Evolutionary conservation across 2,329 filamentous ascomycete genomes (phyloP).

Genomic region (Myrmaecium sp.): DNA sequence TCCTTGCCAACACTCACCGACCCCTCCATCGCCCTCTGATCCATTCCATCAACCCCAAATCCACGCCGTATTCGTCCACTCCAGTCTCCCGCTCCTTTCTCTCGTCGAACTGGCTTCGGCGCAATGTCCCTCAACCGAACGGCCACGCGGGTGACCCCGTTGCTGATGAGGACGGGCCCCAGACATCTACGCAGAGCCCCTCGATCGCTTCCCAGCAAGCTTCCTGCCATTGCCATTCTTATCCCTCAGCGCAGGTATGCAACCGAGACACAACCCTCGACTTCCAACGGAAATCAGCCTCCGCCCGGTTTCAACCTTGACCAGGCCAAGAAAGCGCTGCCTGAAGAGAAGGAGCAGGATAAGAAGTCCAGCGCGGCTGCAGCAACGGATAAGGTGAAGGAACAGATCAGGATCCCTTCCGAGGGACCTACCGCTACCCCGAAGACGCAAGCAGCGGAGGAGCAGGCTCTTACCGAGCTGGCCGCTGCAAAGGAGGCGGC

Average conservation of each 20-base stretch:
- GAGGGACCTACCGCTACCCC: conserved; percentile 25
- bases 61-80: neutral
- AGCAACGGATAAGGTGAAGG: conserved; percentile 10
- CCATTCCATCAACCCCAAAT: conserved; percentile 1
- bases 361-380: conserved; percentile 6
- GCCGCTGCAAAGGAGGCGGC: conserved; percentile 40
- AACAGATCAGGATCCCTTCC: conserved; percentile 15
- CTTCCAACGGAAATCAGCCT: conserved; percentile 41
- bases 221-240: conserved; percentile 41
- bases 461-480: conserved; percentile 42
- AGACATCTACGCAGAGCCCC: conserved; percentile 24
- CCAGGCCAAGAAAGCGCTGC: conserved; percentile 69
- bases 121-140: conserved; percentile 30
- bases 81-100: conserved; percentile 3
- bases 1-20: too few species aligned
- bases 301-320: conserved; percentile 86
- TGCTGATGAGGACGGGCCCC: conserved; percentile 27
- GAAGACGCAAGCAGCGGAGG: conserved; percentile 30
- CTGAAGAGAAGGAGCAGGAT: conserved; percentile 29
- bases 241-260: conserved; percentile 36
- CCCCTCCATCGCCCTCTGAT: conserved; percentile 1
- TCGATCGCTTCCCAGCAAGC: conserved; percentile 29
- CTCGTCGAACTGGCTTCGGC: conserved; percentile 4
- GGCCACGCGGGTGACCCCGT: conserved; percentile 27
- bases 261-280: conserved; percentile 39